A percentile compares a stretch with the other conserved stretches of the same genome.
These are phyloP conservation scores for Nicotiana paniculata DNA, from an alignment of 257 asterid species.

Conservation along the genomic window DNA sequence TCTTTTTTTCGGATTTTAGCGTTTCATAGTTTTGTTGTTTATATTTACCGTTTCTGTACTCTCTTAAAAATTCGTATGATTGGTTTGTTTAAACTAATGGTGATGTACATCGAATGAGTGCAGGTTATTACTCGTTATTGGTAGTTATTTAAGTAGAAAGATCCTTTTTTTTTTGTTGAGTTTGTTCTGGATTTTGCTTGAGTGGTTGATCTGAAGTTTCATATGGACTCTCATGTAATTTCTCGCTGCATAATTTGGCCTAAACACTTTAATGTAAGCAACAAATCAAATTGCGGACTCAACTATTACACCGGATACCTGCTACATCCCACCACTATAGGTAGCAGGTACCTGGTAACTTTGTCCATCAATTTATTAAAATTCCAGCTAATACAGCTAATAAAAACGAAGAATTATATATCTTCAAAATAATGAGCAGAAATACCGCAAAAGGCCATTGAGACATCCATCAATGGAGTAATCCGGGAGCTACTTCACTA, in stretches of 20 bases:
- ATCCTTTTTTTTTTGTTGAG: background rate
- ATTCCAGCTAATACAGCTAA: background rate
- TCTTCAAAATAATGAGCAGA: slow-evolving; percentile 5
- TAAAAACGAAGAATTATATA: background rate
- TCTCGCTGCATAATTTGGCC: background rate
- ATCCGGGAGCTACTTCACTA: background rate
- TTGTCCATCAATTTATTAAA: background rate
- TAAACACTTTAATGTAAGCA: background rate
- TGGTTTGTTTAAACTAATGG: no score
- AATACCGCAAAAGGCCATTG: slow-evolving; percentile 5
- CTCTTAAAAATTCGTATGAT: no score
- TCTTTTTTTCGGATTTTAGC: background rate
- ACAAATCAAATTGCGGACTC: background rate
- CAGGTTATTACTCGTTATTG: background rate
- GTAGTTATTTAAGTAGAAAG: background rate
- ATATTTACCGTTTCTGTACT: background rate
- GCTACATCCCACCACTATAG: background rate
- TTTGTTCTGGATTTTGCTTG: background rate
- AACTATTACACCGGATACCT: no score
- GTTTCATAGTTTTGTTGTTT: background rate
- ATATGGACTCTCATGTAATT: background rate
- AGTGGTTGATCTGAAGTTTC: slow-evolving; percentile 4
- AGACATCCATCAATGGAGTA: background rate
- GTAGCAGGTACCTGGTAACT: background rate
- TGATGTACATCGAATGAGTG: no score